A percentile compares a stretch with the other conserved stretches of the same genome.
Conservation (phyloP, 352 stramenopile species). For the Pythium brachiatum region DNA sequence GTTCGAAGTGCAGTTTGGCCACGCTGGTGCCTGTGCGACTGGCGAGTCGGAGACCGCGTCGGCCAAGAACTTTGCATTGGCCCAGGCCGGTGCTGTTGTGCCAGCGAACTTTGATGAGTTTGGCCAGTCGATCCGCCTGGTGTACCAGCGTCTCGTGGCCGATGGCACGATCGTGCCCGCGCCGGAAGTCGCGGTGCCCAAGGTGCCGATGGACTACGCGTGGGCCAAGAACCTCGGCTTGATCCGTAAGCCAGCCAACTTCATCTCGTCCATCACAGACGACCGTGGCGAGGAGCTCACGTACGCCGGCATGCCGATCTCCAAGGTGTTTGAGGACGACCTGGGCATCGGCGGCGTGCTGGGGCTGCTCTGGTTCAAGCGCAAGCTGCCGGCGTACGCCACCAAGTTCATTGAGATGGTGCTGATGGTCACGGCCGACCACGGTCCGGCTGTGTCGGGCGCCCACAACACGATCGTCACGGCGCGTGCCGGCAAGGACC, state of each 20-base stretch:
- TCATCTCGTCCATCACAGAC: conserved; percentile 97
- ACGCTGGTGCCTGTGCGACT: conserved; percentile 92
- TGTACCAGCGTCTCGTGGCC: conserved; percentile 84
- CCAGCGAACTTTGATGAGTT: conserved; percentile 96
- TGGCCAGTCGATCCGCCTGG: conserved; percentile 88
- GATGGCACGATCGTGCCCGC: conserved; percentile 80
- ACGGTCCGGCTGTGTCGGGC: conserved; percentile 94
- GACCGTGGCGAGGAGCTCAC: conserved; percentile 95
- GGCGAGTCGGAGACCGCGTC: conserved; percentile 92
- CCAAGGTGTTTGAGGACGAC: conserved; percentile 93
- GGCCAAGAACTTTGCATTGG: conserved; percentile 93
- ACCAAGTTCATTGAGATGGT: conserved; percentile 98
- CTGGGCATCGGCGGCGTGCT: conserved; percentile 94
- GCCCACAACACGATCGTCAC: conserved; percentile 97
- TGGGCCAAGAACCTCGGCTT: conserved; percentile 96
- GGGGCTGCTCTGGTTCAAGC: conserved; percentile 96
- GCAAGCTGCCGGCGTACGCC: conserved; percentile 85
- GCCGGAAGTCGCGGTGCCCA: conserved; percentile 90
- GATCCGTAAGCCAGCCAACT: conserved; percentile 96
- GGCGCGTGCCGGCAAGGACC: conserved; percentile 94
- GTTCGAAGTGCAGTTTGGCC: conserved; percentile 97
- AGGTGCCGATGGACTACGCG: conserved; percentile 96
- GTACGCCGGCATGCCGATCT: conserved; percentile 95
- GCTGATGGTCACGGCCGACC: conserved; percentile 96
- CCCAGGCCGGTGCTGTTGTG: conserved; percentile 88